Evolutionary conservation across 371 early-diverging fungal species (phyloP).

Genomic region (Mortierella sp.): DNA sequence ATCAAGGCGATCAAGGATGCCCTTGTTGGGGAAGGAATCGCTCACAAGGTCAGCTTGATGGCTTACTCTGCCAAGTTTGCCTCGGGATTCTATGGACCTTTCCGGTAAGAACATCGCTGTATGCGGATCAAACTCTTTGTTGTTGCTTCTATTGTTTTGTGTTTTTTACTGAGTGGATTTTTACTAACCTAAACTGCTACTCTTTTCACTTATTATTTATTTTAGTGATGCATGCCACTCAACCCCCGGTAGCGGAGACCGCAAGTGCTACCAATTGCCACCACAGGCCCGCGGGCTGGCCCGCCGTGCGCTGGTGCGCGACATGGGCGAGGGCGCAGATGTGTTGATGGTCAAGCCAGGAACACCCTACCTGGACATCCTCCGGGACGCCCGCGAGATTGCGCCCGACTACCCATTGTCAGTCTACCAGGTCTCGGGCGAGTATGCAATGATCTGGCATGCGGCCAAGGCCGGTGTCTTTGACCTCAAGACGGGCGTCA

Average conservation of each 20-base stretch:
- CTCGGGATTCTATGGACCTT: conserved; percentile 95
- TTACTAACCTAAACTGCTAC: not conserved
- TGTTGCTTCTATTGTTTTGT: not conserved
- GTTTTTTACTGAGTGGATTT: not conserved
- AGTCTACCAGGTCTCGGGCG: conserved; percentile 96
- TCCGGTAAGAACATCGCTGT: conserved; percentile 71
- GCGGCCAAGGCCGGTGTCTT: conserved; percentile 91
- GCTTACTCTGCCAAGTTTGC: conserved; percentile 97
- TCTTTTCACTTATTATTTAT: not conserved
- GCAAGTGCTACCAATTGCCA: conserved; percentile 96
- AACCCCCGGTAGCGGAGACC: conserved; percentile 92
- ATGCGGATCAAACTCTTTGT: too few relatives aligned
- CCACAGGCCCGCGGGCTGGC: conserved; percentile 91
- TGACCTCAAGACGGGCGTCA: conserved; percentile 84
- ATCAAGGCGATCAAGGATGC: conserved; percentile 92
- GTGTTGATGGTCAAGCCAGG: conserved; percentile 98
- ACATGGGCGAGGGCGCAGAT: conserved; percentile 96
- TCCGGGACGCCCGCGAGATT: conserved; percentile 89
- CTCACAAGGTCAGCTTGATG: conserved; percentile 89
- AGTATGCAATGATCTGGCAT: conserved; percentile 95
- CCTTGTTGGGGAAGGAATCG: conserved; percentile 78
- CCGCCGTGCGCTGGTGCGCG: conserved; percentile 88
- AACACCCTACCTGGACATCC: conserved; percentile 94
- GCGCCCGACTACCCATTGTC: conserved; percentile 83
- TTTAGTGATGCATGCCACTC: conserved; percentile 93